Percentiles rank a stretch among this genome's conserved stretches.
Evolutionary conservation across 306 rosid genomes (phyloP).

Genomic region (Citrullus mucosospermus): DNA sequence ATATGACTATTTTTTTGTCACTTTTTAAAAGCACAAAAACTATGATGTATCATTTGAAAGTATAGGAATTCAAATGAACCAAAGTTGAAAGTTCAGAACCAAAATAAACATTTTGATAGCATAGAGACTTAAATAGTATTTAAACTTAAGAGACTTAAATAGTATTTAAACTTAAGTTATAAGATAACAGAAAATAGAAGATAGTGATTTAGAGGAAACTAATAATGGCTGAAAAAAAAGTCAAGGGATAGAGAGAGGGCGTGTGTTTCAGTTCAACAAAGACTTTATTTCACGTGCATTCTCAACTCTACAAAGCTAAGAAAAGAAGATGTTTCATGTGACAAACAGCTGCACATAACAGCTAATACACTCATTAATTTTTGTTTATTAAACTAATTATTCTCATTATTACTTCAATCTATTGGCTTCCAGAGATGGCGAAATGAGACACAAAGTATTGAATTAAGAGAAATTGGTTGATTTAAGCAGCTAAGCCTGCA

Average conservation of each 20-base stretch:
- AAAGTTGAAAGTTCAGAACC: too few relatives aligned
- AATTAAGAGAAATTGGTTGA: neutral
- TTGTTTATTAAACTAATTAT: neutral
- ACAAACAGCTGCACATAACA: slow-evolving; percentile 3
- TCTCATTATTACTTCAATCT: neutral
- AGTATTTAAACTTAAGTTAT: too few relatives aligned
- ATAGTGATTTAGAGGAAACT: neutral
- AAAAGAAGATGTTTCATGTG: neutral
- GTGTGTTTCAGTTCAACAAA: neutral
- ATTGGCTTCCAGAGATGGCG: neutral
- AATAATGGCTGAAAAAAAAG: neutral
- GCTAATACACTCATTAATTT: neutral
- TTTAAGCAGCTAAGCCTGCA: neutral
- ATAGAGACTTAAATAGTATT: too few relatives aligned
- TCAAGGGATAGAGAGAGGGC: neutral
- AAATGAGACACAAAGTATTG: neutral
- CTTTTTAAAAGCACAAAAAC: too few relatives aligned
- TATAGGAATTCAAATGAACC: too few relatives aligned
- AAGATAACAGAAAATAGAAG: neutral
- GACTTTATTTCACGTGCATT: slow-evolving; percentile 1
- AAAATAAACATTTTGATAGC: too few relatives aligned
- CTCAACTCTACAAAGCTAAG: neutral
- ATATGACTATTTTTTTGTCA: too few relatives aligned
- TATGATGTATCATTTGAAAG: too few relatives aligned
- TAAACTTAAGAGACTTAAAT: too few relatives aligned